phyloP scores from a whole-genome alignment of 108 stramenopile species.

The Nitzschia palea region DNA sequence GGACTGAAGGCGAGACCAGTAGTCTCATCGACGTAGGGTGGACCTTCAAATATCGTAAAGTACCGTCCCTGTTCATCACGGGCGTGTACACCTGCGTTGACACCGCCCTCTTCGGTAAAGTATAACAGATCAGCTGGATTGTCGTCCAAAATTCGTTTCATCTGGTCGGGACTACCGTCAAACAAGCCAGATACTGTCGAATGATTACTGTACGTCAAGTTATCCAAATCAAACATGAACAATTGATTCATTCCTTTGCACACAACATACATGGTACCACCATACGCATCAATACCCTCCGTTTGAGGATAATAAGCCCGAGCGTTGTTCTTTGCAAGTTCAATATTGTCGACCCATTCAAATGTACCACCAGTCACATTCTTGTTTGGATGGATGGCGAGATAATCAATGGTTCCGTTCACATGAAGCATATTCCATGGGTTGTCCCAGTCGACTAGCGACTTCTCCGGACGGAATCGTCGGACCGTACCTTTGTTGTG shows the following conservation, averaged over 20 bases:
- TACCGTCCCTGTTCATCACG: slow-evolving; percentile 37
- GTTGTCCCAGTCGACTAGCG: slow-evolving; percentile 23
- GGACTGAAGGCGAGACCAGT: slow-evolving; percentile 74
- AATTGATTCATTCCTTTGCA: slow-evolving; percentile 41
- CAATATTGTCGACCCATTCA: slow-evolving; percentile 28
- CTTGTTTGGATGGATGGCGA: slow-evolving; percentile 28
- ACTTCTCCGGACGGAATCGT: slow-evolving; percentile 40
- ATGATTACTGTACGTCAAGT: slow-evolving; percentile 20
- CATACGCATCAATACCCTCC: slow-evolving; percentile 55
- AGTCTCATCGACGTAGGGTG: slow-evolving; percentile 42
- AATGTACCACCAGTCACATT: slow-evolving; percentile 33
- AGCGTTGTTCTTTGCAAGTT: slow-evolving; percentile 29
- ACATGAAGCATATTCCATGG: slow-evolving; percentile 49
- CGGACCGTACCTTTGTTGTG: slow-evolving; percentile 37
- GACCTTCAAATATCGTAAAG: slow-evolving; percentile 44
- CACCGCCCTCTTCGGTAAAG: slow-evolving; percentile 72
- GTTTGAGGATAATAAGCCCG: slow-evolving; percentile 29
- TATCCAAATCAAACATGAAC: slow-evolving; percentile 46
- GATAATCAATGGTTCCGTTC: slow-evolving; percentile 41
- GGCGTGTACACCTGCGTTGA: slow-evolving; percentile 42
- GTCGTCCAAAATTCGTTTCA: slow-evolving; percentile 30
- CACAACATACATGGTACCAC: slow-evolving; percentile 36
- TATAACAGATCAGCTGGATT: slow-evolving; percentile 42
- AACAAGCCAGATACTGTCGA: slow-evolving; percentile 45
- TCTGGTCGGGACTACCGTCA: slow-evolving; percentile 60